Percentiles rank a stretch among this genome's conserved stretches.
These are phyloP conservation scores for Ogataea degrootiae DNA, from an alignment of 805 yeast species.

Conservation along the genomic window DNA sequence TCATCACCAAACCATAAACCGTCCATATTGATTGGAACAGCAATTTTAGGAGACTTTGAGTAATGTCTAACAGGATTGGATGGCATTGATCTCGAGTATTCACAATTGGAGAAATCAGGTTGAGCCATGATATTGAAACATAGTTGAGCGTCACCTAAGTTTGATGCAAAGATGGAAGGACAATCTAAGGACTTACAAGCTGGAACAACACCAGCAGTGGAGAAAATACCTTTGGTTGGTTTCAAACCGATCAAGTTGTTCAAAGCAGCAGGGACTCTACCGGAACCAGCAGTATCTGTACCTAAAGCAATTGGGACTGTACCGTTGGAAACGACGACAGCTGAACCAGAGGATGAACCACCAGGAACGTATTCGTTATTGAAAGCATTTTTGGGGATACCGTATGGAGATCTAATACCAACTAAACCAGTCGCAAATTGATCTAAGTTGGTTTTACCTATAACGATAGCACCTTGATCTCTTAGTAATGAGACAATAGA, in stretches of 20 bases:
- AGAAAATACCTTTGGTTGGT: slow-evolving; percentile 86
- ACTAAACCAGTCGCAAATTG: slow-evolving; percentile 98
- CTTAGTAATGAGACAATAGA: slow-evolving; percentile 69
- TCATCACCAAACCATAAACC: slow-evolving; percentile 71
- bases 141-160: slow-evolving; percentile 77
- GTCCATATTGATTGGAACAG: slow-evolving; percentile 65
- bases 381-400: slow-evolving; percentile 79
- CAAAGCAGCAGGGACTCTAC: slow-evolving; percentile 94
- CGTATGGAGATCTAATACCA: slow-evolving; percentile 94
- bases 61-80: slow-evolving; percentile 56
- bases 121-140: slow-evolving; percentile 67
- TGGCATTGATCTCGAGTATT: slow-evolving; percentile 77
- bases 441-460: slow-evolving; percentile 93
- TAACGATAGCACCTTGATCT: slow-evolving; percentile 85
- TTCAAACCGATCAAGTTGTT: slow-evolving; percentile 90
- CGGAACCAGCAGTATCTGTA: slow-evolving; percentile 98
- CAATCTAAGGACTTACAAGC: slow-evolving; percentile 95
- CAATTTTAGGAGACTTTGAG: slow-evolving; percentile 58
- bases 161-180: slow-evolving; percentile 78
- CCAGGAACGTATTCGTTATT: slow-evolving; percentile 79
- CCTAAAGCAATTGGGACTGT: slow-evolving; percentile 85
- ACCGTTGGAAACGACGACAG: slow-evolving; percentile 85
- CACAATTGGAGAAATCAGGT: slow-evolving; percentile 64
- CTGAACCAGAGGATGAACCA: slow-evolving; percentile 96
- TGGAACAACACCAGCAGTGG: slow-evolving; percentile 91